Evolutionary conservation across 2,329 filamentous ascomycete species (phyloP), one percentile per base, ranked within the genome.

Genomic region (Rhynchosporium graminicola): DNA sequence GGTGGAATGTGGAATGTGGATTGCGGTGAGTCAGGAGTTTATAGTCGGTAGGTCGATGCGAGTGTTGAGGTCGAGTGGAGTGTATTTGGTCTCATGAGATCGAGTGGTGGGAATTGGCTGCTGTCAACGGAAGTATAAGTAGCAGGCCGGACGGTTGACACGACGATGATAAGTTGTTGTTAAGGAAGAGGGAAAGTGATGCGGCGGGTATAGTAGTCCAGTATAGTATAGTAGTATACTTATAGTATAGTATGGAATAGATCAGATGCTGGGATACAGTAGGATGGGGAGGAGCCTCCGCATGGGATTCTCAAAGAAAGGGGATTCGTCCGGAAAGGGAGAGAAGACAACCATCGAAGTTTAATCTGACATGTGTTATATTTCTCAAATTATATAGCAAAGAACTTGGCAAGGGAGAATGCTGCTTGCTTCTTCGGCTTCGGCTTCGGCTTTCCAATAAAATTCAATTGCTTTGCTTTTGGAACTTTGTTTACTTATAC

Each of bases 241-340:
- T 20, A 20, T 38, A 29, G 36, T 40, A 43, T 20, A 29, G 26
- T 6, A 51, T 42, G 40, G 40, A 15, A 36, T 36, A 36, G 42
- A 45, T 45, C 42, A 45, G 42, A 45, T 56, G 52, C 52, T 13
- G 38, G 52, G 52, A 56, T 56, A n/a, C n/a, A n/a, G n/a, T n/a
- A 15, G 4, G 4, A 29, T 43, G 52, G 40, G 33, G n/a, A 20
- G 20, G 20, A 20, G 20, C 20, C 20, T 20, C 20, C 20, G 26
- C 26, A 46, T 36, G 54, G 51, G 36, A 54, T 54, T 54, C 33
- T 54, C 28, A 42, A 54, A 42, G 40, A 54, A 33, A 42, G 40
- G 40, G 51, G 51, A 29, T 40, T 54, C 20, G 51, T 54, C 20
- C 26, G 5, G 36, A 54, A 12, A n/a, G 9, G 6, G 33, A 36